Base-by-base conservation (phyloP, 2,329 filamentous ascomycete genomes). In the Beauveria rudraprayagi region DNA sequence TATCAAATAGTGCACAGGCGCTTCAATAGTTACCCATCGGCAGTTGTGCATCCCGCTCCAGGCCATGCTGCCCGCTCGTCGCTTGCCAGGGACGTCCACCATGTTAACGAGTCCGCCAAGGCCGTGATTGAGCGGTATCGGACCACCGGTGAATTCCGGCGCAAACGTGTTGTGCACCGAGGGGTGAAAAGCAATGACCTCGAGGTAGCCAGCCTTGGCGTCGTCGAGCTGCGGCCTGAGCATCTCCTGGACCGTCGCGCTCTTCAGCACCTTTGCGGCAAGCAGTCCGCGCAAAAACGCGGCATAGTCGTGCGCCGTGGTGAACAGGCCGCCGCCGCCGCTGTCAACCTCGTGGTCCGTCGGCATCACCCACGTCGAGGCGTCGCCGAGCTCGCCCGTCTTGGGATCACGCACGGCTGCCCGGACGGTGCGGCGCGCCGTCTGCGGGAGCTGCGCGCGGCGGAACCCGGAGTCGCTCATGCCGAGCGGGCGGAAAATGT, bases 21-120 rank as follows among this genome's bases (percentile, higher is more conserved):
- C 19, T 11, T n/a, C 5, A 11, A 3, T 24, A 71, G 74, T 70
- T 63, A 76, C 75, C 77, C 78, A 80, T 61, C 72, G 72, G n/a
- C 72, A 69, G 63, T 78, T 78, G 37, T 66, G 66, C 64, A 75
- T 72, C 26, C 78, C 78, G n/a, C 69, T 69, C 77, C 77, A 80
- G 66, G 72, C 75, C 62, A 80, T 63, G 51, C 76, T 78, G 1
- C 76, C 76, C 63, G 71, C 74, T 48, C 66, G 70, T 44, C 77
- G 69, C 70, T 76, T 77, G 1, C 73, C 75, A 0, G 72, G 70
- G 7, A 74, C 68, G 60, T 78, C 73, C 24, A 70, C 69, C 63
- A 73, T 57, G 60, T 76, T 77, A 46, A 79, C 64, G 24, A 75
- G 64, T 2, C 77, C 78, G 6, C 70, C 71, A 10, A 78, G 66